Evolutionary conservation across 1,284 basidiomycete genomes (phyloP), one percentile per base, ranked within the genome.

Genomic region (Trametes hirsuta): DNA sequence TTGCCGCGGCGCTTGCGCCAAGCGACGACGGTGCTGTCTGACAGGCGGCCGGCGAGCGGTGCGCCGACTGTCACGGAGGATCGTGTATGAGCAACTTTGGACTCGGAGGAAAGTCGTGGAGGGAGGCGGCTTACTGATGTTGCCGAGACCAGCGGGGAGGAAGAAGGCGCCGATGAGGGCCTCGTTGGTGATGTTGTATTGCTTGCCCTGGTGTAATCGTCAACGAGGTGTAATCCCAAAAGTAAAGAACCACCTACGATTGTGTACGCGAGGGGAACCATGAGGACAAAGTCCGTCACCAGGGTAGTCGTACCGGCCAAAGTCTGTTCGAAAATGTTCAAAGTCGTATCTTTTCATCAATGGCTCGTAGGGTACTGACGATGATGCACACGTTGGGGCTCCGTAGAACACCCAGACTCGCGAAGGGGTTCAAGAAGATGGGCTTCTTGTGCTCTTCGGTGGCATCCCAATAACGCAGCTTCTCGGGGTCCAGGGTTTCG

Each of bases 381-480:
- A 86, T 72, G 3, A 78, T 69, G 30, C 83, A 55, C 14, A 91
- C 71, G 65, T 87, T 87, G 6, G 86, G 85, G 65, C 85, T 86
- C 22, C 80, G 73, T 11, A 91, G 71, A 4, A 90, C 72, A 41
- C 67, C 65, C 10, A 91, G 62, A 37, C 81, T 79, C 1, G 70
- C 65, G 47, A 91, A 76, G 1, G 89, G 88, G 69, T 91, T 91
- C 54, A 90, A 70, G 72, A 79, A 81, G 9, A 84, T 79, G 53
- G 70, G 75, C 24, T 69, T 72, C 24, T 63, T 64, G 42, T 66
- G 59, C 35, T 65, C 62, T 37, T 68, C 68, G n/a, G 61, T 67
- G 0, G 79, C 80, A 12, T 74, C 71, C n/a, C 79, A 60, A 53
- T 76, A 70, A 49, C 61, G 64, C 62, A 44, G 64, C 58, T 45